Evolutionary conservation across 164 flowering plant genomes (phyloP).

Genomic region (Aristolochia californica): DNA sequence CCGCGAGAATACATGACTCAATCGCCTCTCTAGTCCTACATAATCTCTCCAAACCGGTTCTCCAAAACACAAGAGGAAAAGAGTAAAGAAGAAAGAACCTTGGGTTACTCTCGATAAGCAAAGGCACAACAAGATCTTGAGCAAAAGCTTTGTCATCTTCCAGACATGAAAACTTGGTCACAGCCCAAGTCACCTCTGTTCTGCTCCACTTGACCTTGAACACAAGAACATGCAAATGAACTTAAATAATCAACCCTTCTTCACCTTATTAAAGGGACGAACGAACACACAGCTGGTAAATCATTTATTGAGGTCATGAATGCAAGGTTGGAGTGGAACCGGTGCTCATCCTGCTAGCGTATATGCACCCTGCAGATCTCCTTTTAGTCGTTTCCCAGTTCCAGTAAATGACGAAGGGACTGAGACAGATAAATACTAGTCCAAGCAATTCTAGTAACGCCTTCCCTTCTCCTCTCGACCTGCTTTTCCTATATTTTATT

Average conservation of each 20-base stretch:
- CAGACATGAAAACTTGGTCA: slow-evolving; percentile 6
- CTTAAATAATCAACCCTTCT: not conserved
- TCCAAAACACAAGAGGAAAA: not conserved
- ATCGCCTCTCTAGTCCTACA: too few species aligned
- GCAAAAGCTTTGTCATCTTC: slow-evolving; percentile 17
- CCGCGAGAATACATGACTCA: too few species aligned
- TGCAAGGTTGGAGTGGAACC: slow-evolving; percentile 17
- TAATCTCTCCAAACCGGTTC: not conserved
- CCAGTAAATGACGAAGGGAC: not conserved
- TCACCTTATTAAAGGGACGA: slow-evolving; percentile 1
- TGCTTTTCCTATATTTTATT: too few species aligned
- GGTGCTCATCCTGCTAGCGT: not conserved
- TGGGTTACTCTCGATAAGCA: not conserved
- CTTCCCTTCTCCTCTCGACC: too few species aligned
- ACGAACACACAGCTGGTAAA: slow-evolving; percentile 3
- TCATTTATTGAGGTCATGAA: slow-evolving; percentile 22
- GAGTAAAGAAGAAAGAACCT: not conserved
- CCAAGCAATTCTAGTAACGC: too few species aligned
- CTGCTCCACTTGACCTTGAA: not conserved
- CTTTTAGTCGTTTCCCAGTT: not conserved
- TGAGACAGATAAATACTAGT: too few species aligned
- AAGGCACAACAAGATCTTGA: slow-evolving; percentile 25
- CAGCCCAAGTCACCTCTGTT: not conserved
- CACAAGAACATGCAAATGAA: slow-evolving; percentile 3
- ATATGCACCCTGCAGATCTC: not conserved